Conservation (phyloP, 106 monocot species). For the Acorus gramineus region DNA sequence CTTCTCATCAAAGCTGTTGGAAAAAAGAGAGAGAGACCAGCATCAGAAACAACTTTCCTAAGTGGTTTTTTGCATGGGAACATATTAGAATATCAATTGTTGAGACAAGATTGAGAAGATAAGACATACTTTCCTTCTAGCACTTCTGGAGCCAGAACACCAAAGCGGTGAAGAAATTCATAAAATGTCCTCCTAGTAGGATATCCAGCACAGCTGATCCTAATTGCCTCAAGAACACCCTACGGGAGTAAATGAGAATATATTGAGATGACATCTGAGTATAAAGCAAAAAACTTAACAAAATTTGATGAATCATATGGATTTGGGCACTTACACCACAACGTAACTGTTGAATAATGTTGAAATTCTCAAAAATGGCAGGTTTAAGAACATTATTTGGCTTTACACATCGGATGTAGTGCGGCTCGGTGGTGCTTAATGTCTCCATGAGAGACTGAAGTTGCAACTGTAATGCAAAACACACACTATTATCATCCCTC, state of each 20-base stretch:
- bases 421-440: conserved; percentile 17
- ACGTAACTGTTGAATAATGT: conserved; percentile 19
- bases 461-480: conserved; percentile 15
- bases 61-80: too few relatives aligned
- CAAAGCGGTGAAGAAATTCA: conserved; percentile 70
- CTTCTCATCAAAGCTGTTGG: conserved; percentile 34
- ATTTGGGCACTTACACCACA: conserved; percentile 15
- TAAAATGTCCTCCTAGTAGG: conserved; percentile 66
- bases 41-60: conserved; percentile 1
- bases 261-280: too few relatives aligned
- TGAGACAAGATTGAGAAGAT: too few relatives aligned
- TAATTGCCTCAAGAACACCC: conserved; percentile 86
- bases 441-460: conserved; percentile 25
- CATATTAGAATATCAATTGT: too few relatives aligned
- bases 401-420: conserved; percentile 24
- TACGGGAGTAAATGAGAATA: not conserved
- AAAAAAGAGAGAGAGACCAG: not conserved
- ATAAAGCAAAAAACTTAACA: not conserved
- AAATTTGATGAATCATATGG: not conserved
- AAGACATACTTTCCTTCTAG: conserved; percentile 47
- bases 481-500: conserved; percentile 2
- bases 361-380: conserved; percentile 17
- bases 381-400: conserved; percentile 27
- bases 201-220: conserved; percentile 85
- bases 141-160: conserved; percentile 57